Percentiles rank a stretch among this genome's conserved stretches.
Conservation (phyloP, 495 filamentous ascomycete genomes). For the Astrocystis sublimbata region DNA sequence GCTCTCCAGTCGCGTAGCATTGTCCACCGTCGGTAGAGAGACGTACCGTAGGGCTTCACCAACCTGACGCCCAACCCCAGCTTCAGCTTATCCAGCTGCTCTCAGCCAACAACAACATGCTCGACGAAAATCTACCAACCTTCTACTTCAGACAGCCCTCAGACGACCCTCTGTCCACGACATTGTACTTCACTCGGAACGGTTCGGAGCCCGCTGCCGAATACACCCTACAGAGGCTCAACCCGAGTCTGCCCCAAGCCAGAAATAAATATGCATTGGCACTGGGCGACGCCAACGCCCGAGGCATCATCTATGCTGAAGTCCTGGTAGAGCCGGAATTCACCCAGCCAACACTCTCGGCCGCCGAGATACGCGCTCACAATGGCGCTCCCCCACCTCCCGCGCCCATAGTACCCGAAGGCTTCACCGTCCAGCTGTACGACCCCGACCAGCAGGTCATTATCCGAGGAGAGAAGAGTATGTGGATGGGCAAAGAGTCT, state of each 20-base stretch:
- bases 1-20: not conserved
- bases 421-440: slow-evolving; percentile 85
- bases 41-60: not conserved
- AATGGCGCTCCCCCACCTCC: slow-evolving; percentile 64
- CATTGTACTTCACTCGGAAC: slow-evolving; percentile 73
- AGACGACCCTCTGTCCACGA: slow-evolving; percentile 51
- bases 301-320: slow-evolving; percentile 82
- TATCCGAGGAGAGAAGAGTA: slow-evolving; percentile 68
- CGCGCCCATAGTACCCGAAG: slow-evolving; percentile 73
- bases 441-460: slow-evolving; percentile 84
- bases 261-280: slow-evolving; percentile 85
- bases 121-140: slow-evolving; percentile 91
- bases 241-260: slow-evolving; percentile 65
- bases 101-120: slow-evolving; percentile 62
- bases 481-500: slow-evolving; percentile 73
- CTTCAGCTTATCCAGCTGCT: not conserved
- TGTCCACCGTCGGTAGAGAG: not conserved
- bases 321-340: slow-evolving; percentile 82
- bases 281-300: slow-evolving; percentile 78
- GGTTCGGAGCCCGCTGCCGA: slow-evolving; percentile 76
- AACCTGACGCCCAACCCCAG: too few relatives aligned
- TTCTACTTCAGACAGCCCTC: slow-evolving; percentile 43
- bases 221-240: slow-evolving; percentile 74
- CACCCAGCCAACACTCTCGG: slow-evolving; percentile 75
- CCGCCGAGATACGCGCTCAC: slow-evolving; percentile 75